A percentile compares a stretch with the other conserved stretches of the same genome.
These are phyloP conservation scores for Kazachstania martiniae DNA, from an alignment of 805 yeast species.

Conservation along the genomic window DNA sequence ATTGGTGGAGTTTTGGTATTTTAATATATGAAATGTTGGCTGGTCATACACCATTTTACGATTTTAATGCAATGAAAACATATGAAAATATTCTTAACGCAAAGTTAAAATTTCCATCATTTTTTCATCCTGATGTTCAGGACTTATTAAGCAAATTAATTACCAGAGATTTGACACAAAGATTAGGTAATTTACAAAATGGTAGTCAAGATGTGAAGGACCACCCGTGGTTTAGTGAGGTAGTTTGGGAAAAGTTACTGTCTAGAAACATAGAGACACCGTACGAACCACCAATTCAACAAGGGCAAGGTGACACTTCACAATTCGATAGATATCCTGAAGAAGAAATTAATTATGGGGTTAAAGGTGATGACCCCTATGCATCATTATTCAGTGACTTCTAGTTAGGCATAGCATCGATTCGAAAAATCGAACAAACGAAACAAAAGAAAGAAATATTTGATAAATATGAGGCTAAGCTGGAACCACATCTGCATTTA, in stretches of 20 bases:
- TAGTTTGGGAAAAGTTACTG: constrained; percentile 79
- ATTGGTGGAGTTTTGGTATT: constrained; percentile 96
- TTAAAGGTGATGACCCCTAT: constrained; percentile 47
- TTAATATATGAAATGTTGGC: constrained; percentile 88
- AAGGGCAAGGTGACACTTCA: constrained; percentile 84
- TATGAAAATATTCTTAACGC: constrained; percentile 82
- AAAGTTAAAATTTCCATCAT: constrained; percentile 63
- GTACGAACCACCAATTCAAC: constrained; percentile 86
- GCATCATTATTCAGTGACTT: constrained; percentile 46
- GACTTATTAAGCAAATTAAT: constrained; percentile 64
- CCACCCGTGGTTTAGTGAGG: constrained; percentile 87
- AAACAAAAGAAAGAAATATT: too few species aligned
- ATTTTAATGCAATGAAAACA: constrained; percentile 84
- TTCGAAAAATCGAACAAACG: too few species aligned
- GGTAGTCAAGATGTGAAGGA: constrained; percentile 77
- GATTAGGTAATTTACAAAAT: constrained; percentile 75
- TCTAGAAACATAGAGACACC: constrained; percentile 88
- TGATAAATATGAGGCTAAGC: too few species aligned
- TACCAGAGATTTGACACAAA: constrained; percentile 67
- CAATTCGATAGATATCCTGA: constrained; percentile 67
- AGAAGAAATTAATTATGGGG: constrained; percentile 74
- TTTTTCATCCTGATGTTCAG: constrained; percentile 64
- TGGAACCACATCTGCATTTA: too few species aligned
- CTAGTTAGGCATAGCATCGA: constrained; percentile 22
- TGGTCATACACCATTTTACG: constrained; percentile 91